Percentiles rank a stretch among this genome's conserved stretches.
Evolutionary conservation across 2,329 filamentous ascomycete species (phyloP).

Genomic region (Furcasterigmium furcatum): DNA sequence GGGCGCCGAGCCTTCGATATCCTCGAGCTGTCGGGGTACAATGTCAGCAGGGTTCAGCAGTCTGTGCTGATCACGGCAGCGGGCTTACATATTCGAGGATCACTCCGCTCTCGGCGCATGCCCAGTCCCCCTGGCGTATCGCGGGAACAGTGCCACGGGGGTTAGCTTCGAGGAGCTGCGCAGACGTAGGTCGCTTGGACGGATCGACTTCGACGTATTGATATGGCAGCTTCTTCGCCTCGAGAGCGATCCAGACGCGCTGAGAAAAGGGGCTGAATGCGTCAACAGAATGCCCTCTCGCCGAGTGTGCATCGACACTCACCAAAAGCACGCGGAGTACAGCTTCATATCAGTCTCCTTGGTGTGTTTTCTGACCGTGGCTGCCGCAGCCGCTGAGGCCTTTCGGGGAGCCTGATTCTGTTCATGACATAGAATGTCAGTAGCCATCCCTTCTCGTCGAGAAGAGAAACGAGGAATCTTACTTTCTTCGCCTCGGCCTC

Average conservation of each 20-base stretch:
- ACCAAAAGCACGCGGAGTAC: constrained; percentile 84
- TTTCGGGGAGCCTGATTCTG: constrained; percentile 41
- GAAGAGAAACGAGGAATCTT: too few relatives aligned
- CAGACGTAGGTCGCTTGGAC: constrained; percentile 62
- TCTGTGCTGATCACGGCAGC: too few relatives aligned
- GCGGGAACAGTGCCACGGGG: constrained; percentile 74
- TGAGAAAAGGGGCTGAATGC: constrained; percentile 72
- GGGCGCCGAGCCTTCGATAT: constrained; percentile 56
- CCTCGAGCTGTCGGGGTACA: constrained; percentile 58
- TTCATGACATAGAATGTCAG: neutral
- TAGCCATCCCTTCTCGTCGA: too few relatives aligned
- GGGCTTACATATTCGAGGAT: constrained; percentile 76
- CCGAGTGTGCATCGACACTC: constrained; percentile 20
- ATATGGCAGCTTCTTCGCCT: constrained; percentile 74
- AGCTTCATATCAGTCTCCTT: constrained; percentile 71
- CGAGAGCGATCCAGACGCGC: constrained; percentile 84
- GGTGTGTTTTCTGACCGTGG: constrained; percentile 68
- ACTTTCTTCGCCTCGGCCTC: constrained; percentile 67
- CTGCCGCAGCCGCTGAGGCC: constrained; percentile 66
- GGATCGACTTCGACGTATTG: constrained; percentile 86
- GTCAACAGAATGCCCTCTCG: constrained; percentile 3
- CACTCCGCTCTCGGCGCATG: constrained; percentile 76
- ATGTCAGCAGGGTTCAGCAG: too few relatives aligned
- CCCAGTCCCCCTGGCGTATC: constrained; percentile 75
- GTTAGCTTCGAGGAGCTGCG: constrained; percentile 66